Evolutionary conservation across 768 basidiomycete species (phyloP), one percentile per base, ranked within the genome.

Genomic region (Phallus indusiatus): DNA sequence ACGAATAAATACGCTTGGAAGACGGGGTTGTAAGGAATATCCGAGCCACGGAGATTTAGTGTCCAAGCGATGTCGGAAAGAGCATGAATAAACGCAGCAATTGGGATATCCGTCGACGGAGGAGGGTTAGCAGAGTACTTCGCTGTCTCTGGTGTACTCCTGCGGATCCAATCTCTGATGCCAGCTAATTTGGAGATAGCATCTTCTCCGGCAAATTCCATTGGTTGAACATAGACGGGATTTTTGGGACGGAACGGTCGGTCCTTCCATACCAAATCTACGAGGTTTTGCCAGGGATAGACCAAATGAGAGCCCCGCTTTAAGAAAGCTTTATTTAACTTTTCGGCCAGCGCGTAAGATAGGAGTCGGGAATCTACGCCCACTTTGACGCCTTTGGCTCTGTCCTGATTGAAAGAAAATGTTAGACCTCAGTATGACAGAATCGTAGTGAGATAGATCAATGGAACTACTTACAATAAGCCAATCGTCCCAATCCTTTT

Each of bases 1-100:
- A 97, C 77, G 65, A 85, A 89, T 18, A 94, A 72, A 67, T 95
- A 98, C 0, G 88, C 81, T 54, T 88, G 88, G 74, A 96, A 95
- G 9, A 98, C 80, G 0, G 95, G 95, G 68, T 91, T 94, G 76
- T 84, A 90, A 0, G 91, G 90, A 51, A 97, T 85, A 66, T 97
- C 94, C 2, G 82, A 79, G 36, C 94, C 94, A 53, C 95, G 86
- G 56, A 94, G 74, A 67, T 98, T 98, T 35, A 97, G 75, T 1
- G 89, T 66, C 75, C 91, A 96, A 0, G 95, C 95, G 82, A 72
- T 33, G 21, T 47, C 34, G 14, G 89, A 73, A 46, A 96, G 70
- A 47, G 82, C 84, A 1, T 82, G 81, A 59, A 89, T 75, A 34
- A 88, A 70, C n/a, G 82, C 85, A 50, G 78, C 85, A 10, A 81